Percentiles rank a stretch among this genome's conserved stretches.
These are phyloP conservation scores for Debaryomyces udenii DNA, from an alignment of 1,139 yeast species.

Conservation along the genomic window DNA sequence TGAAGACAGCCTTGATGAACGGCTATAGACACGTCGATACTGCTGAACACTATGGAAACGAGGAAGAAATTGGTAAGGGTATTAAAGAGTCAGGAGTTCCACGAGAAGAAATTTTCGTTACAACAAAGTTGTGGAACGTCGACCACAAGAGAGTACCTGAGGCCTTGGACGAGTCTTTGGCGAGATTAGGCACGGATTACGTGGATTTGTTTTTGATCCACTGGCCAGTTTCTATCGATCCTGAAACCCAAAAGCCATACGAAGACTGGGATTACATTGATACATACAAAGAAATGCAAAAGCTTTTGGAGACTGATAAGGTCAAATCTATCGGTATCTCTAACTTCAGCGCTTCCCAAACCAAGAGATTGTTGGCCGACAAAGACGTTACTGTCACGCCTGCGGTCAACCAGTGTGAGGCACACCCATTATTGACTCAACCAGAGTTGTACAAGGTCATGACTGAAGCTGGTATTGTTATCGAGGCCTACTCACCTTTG, in stretches of 20 bases:
- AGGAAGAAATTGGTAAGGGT: slow-evolving; percentile 20
- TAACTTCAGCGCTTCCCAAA: slow-evolving; percentile 54
- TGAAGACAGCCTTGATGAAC: slow-evolving; percentile 18
- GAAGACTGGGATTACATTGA: slow-evolving; percentile 52
- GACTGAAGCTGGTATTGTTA: slow-evolving; percentile 44
- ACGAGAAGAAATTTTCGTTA: slow-evolving; percentile 49
- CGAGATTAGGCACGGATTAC: slow-evolving; percentile 19
- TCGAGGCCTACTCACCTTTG: slow-evolving; percentile 64
- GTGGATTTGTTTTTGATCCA: slow-evolving; percentile 23
- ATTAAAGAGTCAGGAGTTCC: slow-evolving; percentile 40
- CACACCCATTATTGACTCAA: slow-evolving; percentile 63
- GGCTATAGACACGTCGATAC: slow-evolving; percentile 25
- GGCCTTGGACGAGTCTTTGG: slow-evolving; percentile 19
- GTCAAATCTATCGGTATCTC: slow-evolving; percentile 72
- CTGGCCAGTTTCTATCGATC: slow-evolving; percentile 18
- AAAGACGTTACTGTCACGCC: slow-evolving; percentile 49
- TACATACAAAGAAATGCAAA: slow-evolving; percentile 72
- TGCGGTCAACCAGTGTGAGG: slow-evolving; percentile 58
- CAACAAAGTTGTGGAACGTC: slow-evolving; percentile 40
- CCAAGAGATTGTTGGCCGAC: slow-evolving; percentile 49
- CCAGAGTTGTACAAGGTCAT: slow-evolving; percentile 48
- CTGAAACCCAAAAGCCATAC: slow-evolving; percentile 15
- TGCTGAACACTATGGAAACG: slow-evolving; percentile 21
- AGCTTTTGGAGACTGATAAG: slow-evolving; percentile 60
- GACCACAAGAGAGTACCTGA: slow-evolving; percentile 11